These are phyloP conservation scores for Pseudogymnoascus sp. DNA, from an alignment of 2,329 filamentous ascomycete genomes.

Conservation along the genomic window DNA sequence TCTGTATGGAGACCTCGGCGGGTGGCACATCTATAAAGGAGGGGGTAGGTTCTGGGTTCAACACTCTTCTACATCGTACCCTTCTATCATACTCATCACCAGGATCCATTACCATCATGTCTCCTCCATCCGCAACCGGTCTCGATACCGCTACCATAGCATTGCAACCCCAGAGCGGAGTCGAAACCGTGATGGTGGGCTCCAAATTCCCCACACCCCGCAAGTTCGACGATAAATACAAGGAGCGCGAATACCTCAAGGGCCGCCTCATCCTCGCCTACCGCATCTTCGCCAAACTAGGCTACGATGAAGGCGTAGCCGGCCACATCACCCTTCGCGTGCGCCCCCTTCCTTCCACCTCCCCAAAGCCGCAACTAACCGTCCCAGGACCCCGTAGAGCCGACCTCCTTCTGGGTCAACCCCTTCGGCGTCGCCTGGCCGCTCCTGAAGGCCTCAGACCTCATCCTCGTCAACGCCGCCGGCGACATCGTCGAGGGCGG, in stretches of 20 bases:
- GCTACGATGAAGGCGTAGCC: conserved; percentile 39
- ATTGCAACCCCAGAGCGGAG: neutral
- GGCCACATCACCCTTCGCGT: conserved; percentile 39
- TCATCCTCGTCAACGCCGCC: conserved; percentile 57
- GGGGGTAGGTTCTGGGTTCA: neutral
- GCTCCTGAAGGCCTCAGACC: conserved; percentile 52
- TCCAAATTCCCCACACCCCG: conserved; percentile 13
- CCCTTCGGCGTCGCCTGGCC: conserved; percentile 30
- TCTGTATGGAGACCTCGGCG: neutral
- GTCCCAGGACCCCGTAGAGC: conserved; percentile 28
- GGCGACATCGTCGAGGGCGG: conserved; percentile 59
- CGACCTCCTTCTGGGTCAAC: conserved; percentile 29
- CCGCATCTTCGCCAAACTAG: conserved; percentile 39
- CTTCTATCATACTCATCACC: neutral
- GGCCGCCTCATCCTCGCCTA: conserved; percentile 41
- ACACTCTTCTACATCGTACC: neutral
- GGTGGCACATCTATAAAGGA: neutral
- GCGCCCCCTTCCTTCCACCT: conserved; percentile 11
- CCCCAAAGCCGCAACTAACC: neutral
- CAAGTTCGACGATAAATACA: conserved; percentile 26
- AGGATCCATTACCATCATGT: neutral
- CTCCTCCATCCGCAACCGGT: conserved; percentile 2
- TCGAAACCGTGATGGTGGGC: neutral
- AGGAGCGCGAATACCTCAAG: conserved; percentile 32
- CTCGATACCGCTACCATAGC: neutral